Base-by-base conservation (phyloP, 2,329 filamentous ascomycete genomes). In the Colletotrichum cereale region DNA sequence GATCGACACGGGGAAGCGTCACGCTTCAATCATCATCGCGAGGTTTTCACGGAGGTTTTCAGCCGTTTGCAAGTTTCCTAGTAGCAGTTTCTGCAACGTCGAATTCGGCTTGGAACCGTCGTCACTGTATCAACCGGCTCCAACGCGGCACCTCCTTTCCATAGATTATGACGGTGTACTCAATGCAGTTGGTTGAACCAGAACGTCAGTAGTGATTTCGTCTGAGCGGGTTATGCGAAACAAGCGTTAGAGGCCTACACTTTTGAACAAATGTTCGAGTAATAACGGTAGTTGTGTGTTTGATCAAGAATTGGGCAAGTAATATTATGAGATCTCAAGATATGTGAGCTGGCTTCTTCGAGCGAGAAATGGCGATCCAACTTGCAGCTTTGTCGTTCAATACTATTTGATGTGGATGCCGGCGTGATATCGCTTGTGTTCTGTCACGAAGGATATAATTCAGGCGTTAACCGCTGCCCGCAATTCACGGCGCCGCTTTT, bases 41-140 rank as follows among this genome's bases (percentile, higher is more conserved):
- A 6, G 38, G 26, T 29, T 16, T 24, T 16, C 31, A 42, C 42
- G 40, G 26, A 36, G 31, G 47, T 5, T 18, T 12, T 7, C n/a
- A 18, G 4, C 24, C 31, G 21, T 5, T 48, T 24, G 21, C 5
- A 0, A 14, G 14, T 14, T n/a, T 6, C n/a, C 34, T 24, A 2
- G 4, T 52, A n/a, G n/a, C n/a, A n/a, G n/a, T 8, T 26, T 18
- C n/a, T 34, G 42, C 11, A 12, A 7, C 24, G 47, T 24, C 29
- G 2, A 4, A 5, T 12, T 31, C 24, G 34, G 29, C 11, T 29
- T 24, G 12, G 5, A 12, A 6, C 40, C 38, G 18, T 56, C 34
- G 44, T 42, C 61, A 53, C 44, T 44, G 52, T 24, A 26, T 65
- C 66, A 36, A 24, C 24, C n/a, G n/a, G 14, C n/a, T 29, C 29